Percentiles rank a stretch among this genome's conserved stretches.
Conservation (phyloP, 352 stramenopile species). For the Phytophthora cactorum region DNA sequence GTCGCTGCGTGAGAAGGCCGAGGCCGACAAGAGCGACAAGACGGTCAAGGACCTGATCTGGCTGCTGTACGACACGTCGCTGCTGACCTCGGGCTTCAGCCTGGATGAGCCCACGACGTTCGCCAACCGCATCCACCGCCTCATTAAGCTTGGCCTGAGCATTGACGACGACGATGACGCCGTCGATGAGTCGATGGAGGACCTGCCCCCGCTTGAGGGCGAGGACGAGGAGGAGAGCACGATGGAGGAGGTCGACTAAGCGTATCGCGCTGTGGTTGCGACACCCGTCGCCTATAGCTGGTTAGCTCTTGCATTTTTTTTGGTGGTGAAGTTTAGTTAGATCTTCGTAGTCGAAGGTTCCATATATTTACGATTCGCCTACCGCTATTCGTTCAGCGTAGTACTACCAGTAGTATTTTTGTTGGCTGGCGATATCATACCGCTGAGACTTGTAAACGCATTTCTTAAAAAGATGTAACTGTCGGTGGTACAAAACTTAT, state of each 20-base stretch:
- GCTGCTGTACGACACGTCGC: constrained; percentile 99
- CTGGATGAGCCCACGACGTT: constrained; percentile 99
- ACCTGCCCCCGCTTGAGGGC: constrained; percentile 97
- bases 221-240: constrained; percentile 96
- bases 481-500: no score
- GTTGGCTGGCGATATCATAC: no score
- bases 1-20: constrained; percentile 97
- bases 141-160: constrained; percentile 99
- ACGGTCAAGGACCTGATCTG: constrained; percentile 99
- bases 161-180: constrained; percentile 98
- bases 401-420: no score
- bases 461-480: no score
- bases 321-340: constrained; percentile 51
- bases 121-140: constrained; percentile 98
- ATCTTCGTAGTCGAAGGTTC: constrained; percentile 58
- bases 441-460: no score
- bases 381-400: not conserved
- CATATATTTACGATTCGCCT: constrained; percentile 72
- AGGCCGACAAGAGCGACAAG: constrained; percentile 99
- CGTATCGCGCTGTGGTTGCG: constrained; percentile 2
- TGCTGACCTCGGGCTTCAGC: constrained; percentile 99
- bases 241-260: constrained; percentile 99
- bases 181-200: constrained; percentile 95
- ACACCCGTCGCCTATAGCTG: not conserved
- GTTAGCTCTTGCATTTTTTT: constrained; percentile 47